Base-by-base conservation (phyloP, 2,329 filamentous ascomycete genomes). In the Didymosphaeria variabile region DNA sequence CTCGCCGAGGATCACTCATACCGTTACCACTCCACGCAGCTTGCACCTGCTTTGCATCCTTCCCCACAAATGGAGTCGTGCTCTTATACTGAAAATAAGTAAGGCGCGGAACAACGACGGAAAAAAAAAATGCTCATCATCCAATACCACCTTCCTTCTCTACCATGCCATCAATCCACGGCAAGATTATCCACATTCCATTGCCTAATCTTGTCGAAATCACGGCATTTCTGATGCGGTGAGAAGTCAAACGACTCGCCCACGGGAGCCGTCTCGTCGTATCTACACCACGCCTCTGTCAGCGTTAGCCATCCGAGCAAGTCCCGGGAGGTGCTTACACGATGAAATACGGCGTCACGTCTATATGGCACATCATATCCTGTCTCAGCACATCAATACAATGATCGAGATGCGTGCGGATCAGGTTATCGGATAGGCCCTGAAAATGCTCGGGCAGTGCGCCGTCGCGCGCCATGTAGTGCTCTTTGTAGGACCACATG, bases 401-500 rank as follows among this genome's bases (percentile, higher is more conserved):
- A n/a, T 51, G 47, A 15, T 51, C 47, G 17, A 51, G 13, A 23
- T 51, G 47, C 47, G 31, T 36, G 31, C 47, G 29, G 8, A 51
- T 38, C 31, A 51, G 5, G 2, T 34, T 51, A 23, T 51, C 31
- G 5, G 47, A 51, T 17, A 51, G 31, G n/a, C 40, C 40, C 6
- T 51, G 31, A 31, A 51, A 51, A 31, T 51, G 47, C 12, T 40
- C 50, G 19, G 50, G 50, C n/a, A 52, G 19, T 21, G 10, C n/a
- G 19, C 50, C 50, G 21, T 52, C 32, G 13, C 19, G 9, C 21
- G 36, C 34, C 19, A 52, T 36, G 19, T 52, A 52, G 32, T 52
- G 34, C 3, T 52, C 50, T 26, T 52, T 52, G 19, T 52, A 52
- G 2, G 50, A 52, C 50, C 50, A 52, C 50, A 52, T 52, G 19